Conservation (phyloP, 768 basidiomycete genomes). For the Neoboletus magnificus region DNA sequence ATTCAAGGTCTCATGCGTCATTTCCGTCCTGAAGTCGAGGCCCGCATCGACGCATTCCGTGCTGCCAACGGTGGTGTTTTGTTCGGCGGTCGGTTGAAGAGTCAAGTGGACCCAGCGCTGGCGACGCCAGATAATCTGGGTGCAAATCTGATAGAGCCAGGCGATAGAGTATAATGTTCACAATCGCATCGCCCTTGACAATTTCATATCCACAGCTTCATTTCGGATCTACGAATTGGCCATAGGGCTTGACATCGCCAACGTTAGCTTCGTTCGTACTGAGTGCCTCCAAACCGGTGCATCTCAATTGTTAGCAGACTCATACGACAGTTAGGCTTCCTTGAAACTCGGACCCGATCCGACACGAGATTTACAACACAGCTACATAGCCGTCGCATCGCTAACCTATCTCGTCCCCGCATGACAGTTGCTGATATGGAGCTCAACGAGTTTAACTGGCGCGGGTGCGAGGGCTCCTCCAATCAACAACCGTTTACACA, state of each 20-base stretch:
- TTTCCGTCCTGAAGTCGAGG: conserved; percentile 94
- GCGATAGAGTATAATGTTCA: conserved; percentile 29
- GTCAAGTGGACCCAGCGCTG: conserved; percentile 62
- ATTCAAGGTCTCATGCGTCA: conserved; percentile 97
- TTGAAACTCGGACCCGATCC: neutral
- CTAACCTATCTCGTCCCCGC: neutral
- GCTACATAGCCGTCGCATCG: neutral
- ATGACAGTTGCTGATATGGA: neutral
- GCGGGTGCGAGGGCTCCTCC: too few relatives aligned
- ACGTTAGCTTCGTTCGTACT: neutral
- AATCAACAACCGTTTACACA: too few relatives aligned
- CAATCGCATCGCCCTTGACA: neutral
- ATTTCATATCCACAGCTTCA: conserved; percentile 5
- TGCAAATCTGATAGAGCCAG: conserved; percentile 40
- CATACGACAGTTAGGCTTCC: neutral
- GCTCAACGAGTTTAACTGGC: neutral
- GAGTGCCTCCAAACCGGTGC: neutral
- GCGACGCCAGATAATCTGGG: conserved; percentile 78
- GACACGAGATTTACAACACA: too few relatives aligned
- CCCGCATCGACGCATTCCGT: conserved; percentile 77
- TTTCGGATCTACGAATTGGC: neutral
- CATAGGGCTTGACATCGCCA: neutral
- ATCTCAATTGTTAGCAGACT: neutral
- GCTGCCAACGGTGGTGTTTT: conserved; percentile 75
- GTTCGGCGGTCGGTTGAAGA: conserved; percentile 79